Evolutionary conservation across 768 basidiomycete genomes (phyloP).

Genomic region (Termitomyces sp.): DNA sequence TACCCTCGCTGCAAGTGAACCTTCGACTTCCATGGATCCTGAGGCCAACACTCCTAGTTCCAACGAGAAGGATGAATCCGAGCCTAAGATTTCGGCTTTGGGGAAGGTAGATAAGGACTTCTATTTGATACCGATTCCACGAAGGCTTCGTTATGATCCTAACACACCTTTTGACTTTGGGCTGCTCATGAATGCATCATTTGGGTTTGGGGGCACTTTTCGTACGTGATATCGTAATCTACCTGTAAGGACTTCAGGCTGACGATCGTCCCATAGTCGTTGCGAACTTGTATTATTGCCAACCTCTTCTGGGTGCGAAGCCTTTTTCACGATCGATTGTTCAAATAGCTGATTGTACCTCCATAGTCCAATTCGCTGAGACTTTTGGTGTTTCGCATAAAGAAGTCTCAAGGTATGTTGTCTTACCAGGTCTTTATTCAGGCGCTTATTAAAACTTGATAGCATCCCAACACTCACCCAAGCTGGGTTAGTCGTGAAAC

Average conservation of each 20-base stretch:
- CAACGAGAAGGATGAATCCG: background rate
- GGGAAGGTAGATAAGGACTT: background rate
- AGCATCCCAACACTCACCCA: conserved; percentile 9
- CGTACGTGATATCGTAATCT: background rate
- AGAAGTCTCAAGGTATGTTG: conserved; percentile 6
- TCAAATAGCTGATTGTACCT: too few species aligned
- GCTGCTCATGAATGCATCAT: conserved; percentile 4
- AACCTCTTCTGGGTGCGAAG: conserved; percentile 4
- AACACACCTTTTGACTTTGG: conserved; percentile 4
- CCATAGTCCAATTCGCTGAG: conserved; percentile 4
- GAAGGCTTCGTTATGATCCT: conserved; percentile 7
- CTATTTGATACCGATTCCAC: conserved; percentile 5
- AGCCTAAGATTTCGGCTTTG: background rate
- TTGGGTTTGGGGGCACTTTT: conserved; percentile 7
- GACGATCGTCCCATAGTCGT: background rate
- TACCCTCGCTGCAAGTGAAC: background rate
- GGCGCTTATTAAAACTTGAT: background rate
- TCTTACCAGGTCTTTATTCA: background rate
- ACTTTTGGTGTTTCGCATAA: conserved; percentile 4
- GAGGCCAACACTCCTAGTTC: background rate
- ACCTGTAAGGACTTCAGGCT: background rate
- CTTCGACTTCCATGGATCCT: background rate
- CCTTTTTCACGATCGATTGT: background rate
- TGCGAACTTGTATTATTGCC: conserved; percentile 7
- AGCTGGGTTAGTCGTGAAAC: conserved; percentile 3